Evolutionary conservation across 768 basidiomycete genomes (phyloP).

Genomic region (Termitomyces sp.): DNA sequence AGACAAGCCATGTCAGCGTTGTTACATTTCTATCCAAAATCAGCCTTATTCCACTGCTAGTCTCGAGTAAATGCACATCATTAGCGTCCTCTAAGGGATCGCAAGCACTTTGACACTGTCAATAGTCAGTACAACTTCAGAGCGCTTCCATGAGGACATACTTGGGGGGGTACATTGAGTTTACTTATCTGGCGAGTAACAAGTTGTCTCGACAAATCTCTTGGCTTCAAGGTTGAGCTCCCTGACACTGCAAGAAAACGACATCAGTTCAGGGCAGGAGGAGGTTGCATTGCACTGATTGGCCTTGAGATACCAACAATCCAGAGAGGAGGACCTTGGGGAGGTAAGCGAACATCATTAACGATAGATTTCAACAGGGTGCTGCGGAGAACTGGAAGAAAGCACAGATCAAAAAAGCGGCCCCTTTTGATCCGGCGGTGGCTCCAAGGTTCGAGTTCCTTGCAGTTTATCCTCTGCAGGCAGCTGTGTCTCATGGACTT

Average conservation of each 20-base stretch:
- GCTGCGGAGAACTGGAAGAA: no score
- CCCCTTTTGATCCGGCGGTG: not conserved
- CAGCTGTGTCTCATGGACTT: no score
- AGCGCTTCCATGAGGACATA: not conserved
- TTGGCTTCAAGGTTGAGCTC: not conserved
- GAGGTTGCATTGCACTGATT: not conserved
- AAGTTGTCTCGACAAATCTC: not conserved
- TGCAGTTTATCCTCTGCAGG: no score
- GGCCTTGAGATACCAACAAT: not conserved
- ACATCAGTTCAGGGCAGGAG: not conserved
- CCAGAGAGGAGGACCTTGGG: not conserved
- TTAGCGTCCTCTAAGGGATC: not conserved
- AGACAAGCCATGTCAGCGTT: slow-evolving; percentile 15
- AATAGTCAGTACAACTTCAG: slow-evolving; percentile 11
- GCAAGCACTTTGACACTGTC: slow-evolving; percentile 9
- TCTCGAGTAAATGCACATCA: not conserved
- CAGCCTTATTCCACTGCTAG: not conserved
- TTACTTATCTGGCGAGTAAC: slow-evolving; percentile 1
- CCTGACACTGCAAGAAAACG: not conserved
- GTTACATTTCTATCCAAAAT: slow-evolving; percentile 18
- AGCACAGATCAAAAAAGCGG: not conserved
- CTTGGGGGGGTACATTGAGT: not conserved
- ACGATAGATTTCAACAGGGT: not conserved
- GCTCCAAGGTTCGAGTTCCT: no score
- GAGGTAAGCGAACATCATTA: not conserved